Evolutionary conservation across 2,329 filamentous ascomycete species (phyloP).

Genomic region (Endocalyx cinctus): DNA sequence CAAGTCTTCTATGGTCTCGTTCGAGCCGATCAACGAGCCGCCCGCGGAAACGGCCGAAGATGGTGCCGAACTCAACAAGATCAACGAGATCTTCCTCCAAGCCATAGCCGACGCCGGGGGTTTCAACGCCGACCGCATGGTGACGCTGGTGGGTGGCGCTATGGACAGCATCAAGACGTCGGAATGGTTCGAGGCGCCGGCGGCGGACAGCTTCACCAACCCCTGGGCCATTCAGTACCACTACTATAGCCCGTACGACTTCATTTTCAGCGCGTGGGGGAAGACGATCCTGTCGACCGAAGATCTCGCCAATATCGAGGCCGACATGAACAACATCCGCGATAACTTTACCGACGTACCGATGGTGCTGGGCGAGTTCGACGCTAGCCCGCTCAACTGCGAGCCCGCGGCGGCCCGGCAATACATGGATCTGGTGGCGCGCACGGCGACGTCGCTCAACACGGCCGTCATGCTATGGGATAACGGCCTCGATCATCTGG

Average conservation of each 20-base stretch:
- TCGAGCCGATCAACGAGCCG: conserved; percentile 58
- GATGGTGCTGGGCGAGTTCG: conserved; percentile 54
- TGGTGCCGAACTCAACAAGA: conserved; percentile 45
- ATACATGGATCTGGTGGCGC: conserved; percentile 51
- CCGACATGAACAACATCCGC: conserved; percentile 46
- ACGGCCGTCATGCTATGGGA: conserved; percentile 54
- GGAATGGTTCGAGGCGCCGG: conserved; percentile 47
- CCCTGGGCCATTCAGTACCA: conserved; percentile 59
- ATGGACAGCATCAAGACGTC: conserved; percentile 49
- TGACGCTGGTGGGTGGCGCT: conserved; percentile 48
- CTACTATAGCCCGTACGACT: conserved; percentile 54
- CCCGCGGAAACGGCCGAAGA: conserved; percentile 47
- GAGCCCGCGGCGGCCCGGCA: conserved; percentile 54
- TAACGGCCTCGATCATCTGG: conserved; percentile 51
- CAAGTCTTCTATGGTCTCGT: conserved; percentile 48
- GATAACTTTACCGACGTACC: conserved; percentile 52
- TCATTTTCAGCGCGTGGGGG: conserved; percentile 46
- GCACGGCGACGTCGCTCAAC: conserved; percentile 43
- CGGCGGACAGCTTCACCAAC: conserved; percentile 45
- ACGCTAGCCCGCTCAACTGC: conserved; percentile 42
- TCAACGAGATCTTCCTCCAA: conserved; percentile 53
- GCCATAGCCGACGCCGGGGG: conserved; percentile 50
- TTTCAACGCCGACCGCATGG: conserved; percentile 49
- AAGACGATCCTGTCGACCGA: conserved; percentile 53
- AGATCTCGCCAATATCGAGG: conserved; percentile 44